phyloP scores from a whole-genome alignment of 345 rosid species.

The Salix udensis region DNA sequence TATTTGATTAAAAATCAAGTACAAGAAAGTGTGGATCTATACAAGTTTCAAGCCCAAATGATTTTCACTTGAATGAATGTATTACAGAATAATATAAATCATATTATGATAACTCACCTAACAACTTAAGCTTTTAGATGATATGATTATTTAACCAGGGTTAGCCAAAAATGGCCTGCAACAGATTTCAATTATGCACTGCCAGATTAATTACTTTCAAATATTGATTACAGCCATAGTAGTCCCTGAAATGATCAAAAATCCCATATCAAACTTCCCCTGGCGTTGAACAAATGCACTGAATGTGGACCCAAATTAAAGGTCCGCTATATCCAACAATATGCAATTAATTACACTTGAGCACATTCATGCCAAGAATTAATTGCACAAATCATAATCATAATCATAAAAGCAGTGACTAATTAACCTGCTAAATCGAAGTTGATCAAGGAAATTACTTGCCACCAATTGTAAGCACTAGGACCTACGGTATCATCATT shows the following conservation, averaged over 20 bases:
- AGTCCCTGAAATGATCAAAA: not conserved
- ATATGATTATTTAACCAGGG: too few species aligned
- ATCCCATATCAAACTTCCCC: not conserved
- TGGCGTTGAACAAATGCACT: not conserved
- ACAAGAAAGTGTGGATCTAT: too few species aligned
- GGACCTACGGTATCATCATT: constrained; percentile 8
- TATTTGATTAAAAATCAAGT: too few species aligned
- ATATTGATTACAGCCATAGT: not conserved
- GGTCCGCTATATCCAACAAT: not conserved
- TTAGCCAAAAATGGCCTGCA: not conserved
- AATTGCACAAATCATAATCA: too few species aligned
- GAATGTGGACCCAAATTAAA: not conserved
- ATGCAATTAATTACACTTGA: not conserved
- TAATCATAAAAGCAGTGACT: too few species aligned
- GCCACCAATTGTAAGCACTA: not conserved
- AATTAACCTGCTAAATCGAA: too few species aligned
- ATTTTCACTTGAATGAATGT: too few species aligned
- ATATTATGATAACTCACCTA: too few species aligned
- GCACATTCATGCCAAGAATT: not conserved
- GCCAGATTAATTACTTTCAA: not conserved
- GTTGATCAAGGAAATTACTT: too few species aligned
- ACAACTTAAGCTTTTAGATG: too few species aligned
- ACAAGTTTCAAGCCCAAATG: too few species aligned
- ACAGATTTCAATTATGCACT: not conserved
- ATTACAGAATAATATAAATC: too few species aligned